A percentile compares a stretch with the other conserved stretches of the same genome.
Evolutionary conservation across 2,329 filamentous ascomycete species (phyloP).

Genomic region (Hypoxylon sp.): DNA sequence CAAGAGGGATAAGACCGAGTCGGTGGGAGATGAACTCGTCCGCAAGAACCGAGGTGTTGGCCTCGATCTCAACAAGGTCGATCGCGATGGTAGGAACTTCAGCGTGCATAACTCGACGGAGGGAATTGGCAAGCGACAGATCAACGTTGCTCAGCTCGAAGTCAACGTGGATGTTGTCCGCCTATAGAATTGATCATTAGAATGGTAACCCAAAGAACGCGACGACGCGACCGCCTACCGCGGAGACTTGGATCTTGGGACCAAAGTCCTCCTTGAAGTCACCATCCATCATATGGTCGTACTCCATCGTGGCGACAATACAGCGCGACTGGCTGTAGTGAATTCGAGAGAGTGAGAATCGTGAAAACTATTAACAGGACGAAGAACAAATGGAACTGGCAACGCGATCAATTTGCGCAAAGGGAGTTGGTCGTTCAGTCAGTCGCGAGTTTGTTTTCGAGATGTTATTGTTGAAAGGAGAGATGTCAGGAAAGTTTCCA

Average conservation of each 20-base stretch:
- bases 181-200: conserved; percentile 65
- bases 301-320: conserved; percentile 63
- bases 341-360: background rate
- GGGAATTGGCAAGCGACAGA: conserved; percentile 90
- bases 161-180: conserved; percentile 84
- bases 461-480: conserved; percentile 18
- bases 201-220: conserved; percentile 22
- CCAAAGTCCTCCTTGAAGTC: conserved; percentile 69
- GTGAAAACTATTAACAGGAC: background rate
- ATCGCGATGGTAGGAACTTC: conserved; percentile 96
- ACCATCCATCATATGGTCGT: conserved; percentile 73
- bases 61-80: conserved; percentile 92
- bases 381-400: background rate
- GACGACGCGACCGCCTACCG: conserved; percentile 59
- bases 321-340: conserved; percentile 24
- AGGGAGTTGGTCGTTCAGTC: background rate
- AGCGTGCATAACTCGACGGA: conserved; percentile 91
- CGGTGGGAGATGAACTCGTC: conserved; percentile 97
- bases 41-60: conserved; percentile 94
- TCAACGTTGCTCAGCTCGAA: conserved; percentile 93
- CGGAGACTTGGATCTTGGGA: conserved; percentile 68
- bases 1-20: conserved; percentile 89
- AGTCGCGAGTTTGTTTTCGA: background rate
- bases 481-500: conserved; percentile 15
- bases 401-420: conserved; percentile 3